Evolutionary conservation across 2,329 filamentous ascomycete genomes (phyloP), one percentile per base, ranked within the genome.

Genomic region (Epichloe sp.): DNA sequence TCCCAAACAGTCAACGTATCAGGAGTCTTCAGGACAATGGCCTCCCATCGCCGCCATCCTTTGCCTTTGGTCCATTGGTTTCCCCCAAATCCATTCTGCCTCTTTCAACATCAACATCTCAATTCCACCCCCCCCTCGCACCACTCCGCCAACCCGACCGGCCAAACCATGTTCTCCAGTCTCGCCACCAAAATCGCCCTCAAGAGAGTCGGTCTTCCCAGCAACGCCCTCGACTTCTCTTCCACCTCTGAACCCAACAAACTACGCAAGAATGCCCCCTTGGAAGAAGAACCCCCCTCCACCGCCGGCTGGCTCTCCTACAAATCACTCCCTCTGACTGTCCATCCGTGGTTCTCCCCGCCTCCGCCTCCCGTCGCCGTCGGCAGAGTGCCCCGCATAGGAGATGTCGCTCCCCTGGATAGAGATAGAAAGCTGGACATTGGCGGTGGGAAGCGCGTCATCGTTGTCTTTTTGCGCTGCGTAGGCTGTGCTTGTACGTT

Each of bases 111-210:
- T 6, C 19, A 12, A 19, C 23, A 26, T 31, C 23, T 45, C 26
- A 19, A 3, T 14, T 5, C 26, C 8, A 31, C 10, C 8, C 19
- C 19, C 43, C 43, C 11, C 43, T 35, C 14, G 15, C n/a, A 37
- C 41, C 21, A 34, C 46, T 10, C 11, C 41, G 41, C 41, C n/a
- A 36, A 15, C 35, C 51, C 11, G 36, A 23, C 23, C 6, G 41
- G 12, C 40, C 23, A 40, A 45, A 50, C 65, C 59, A 81, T 80
- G 78, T 72, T 81, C 60, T 72, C 73, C 58, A 74, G 68, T 56
- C 65, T 82, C 52, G 72, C 73, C 15, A 77, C 77, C 44, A 81
- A 81, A 63, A 65, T 80, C 56, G 78, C 77, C 54, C 68, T 82
- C 57, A 77, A 71, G 56, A 79, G 78, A 60, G 71, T 71, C 48